Evolutionary conservation across 2,329 filamentous ascomycete genomes (phyloP).

Genomic region (Nothopassalora personata): DNA sequence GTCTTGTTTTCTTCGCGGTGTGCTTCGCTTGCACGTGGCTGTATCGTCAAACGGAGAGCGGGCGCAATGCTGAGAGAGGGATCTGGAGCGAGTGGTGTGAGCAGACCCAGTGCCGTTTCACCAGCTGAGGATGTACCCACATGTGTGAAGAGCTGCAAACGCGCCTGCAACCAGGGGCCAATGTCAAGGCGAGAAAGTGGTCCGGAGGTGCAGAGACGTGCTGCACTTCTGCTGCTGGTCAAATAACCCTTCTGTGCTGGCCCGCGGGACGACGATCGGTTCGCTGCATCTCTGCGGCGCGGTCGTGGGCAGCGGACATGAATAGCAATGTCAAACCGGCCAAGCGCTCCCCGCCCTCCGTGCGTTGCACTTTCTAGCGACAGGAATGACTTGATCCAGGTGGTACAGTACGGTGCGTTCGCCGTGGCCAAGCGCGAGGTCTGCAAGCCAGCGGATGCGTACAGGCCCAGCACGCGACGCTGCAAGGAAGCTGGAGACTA

Average conservation of each 20-base stretch:
- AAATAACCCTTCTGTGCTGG: neutral
- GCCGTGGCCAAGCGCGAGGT: neutral
- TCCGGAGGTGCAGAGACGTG: neutral
- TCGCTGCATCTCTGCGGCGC: neutral
- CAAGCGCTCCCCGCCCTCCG: neutral
- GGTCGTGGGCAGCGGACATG: neutral
- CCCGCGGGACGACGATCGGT: neutral
- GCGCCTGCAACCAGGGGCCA: neutral
- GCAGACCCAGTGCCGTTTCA: neutral
- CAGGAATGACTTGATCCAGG: neutral
- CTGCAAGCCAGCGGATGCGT: constrained; percentile 6
- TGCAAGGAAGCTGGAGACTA: constrained; percentile 4
- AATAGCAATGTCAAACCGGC: neutral
- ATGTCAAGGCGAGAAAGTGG: neutral
- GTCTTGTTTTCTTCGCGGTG: neutral
- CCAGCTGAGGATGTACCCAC: neutral
- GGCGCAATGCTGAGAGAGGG: neutral
- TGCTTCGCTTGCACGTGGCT: neutral
- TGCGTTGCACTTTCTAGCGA: neutral
- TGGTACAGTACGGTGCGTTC: neutral
- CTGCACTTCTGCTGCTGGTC: neutral
- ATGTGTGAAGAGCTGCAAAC: neutral
- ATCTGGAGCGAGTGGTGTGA: neutral
- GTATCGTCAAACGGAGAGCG: neutral
- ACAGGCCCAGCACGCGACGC: constrained; percentile 12